phyloP scores from a whole-genome alignment of 441 rosid genomes.

The Euphorbia celastroides region DNA sequence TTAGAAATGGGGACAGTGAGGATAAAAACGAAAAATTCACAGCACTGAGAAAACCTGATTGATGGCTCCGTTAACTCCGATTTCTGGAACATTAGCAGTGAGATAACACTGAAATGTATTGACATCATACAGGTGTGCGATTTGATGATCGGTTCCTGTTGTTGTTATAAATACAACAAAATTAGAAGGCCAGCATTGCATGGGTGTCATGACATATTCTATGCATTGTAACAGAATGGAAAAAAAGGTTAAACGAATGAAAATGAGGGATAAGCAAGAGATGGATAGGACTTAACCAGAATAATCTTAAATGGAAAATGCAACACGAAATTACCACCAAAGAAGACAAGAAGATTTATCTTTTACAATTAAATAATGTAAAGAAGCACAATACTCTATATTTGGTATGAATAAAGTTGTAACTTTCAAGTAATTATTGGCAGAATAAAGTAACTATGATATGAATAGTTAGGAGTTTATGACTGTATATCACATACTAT shows the following conservation, averaged over 20 bases:
- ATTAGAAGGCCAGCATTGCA: constrained; percentile 17
- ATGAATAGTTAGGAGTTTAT: not conserved
- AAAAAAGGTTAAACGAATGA: not conserved
- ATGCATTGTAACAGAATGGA: not conserved
- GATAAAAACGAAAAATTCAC: constrained; percentile 6
- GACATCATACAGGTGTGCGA: constrained; percentile 80
- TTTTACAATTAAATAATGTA: not conserved
- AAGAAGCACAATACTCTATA: not conserved
- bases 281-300: constrained; percentile 9
- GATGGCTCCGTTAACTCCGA: constrained; percentile 60
- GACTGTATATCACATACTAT: not conserved
- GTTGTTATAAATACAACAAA: constrained; percentile 17
- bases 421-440: not conserved
- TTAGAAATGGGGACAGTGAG: constrained; percentile 1
- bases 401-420: not conserved
- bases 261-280: not conserved
- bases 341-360: not conserved
- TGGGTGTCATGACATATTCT: not conserved
- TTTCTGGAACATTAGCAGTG: constrained; percentile 55
- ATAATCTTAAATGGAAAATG: not conserved
- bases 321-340: not conserved
- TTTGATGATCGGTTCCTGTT: constrained; percentile 78
- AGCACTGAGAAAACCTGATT: constrained; percentile 52
- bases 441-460: not conserved
- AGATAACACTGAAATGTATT: constrained; percentile 75